These are phyloP conservation scores for Verticillium alfalfae DNA, from an alignment of 2,329 filamentous ascomycete species.

Conservation along the genomic window DNA sequence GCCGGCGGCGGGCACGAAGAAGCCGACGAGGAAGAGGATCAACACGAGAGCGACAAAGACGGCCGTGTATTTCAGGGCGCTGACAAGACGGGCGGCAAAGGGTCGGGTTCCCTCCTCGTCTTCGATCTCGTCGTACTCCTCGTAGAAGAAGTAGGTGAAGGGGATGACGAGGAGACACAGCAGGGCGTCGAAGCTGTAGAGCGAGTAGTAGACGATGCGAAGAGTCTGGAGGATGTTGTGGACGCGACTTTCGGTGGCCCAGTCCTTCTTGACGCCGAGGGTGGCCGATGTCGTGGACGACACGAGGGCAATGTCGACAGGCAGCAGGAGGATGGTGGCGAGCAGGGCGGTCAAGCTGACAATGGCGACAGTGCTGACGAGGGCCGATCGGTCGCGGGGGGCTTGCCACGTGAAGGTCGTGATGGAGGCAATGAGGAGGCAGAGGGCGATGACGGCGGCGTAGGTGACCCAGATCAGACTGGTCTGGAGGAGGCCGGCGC, in stretches of 20 bases:
- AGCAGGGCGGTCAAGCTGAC: slow-evolving; percentile 82
- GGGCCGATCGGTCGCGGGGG: slow-evolving; percentile 75
- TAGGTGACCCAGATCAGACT: slow-evolving; percentile 95
- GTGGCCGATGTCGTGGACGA: slow-evolving; percentile 77
- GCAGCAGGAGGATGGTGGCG: slow-evolving; percentile 85
- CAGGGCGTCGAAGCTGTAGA: slow-evolving; percentile 87
- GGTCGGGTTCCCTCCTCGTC: slow-evolving; percentile 68
- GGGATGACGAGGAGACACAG: slow-evolving; percentile 87
- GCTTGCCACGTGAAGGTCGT: slow-evolving; percentile 92
- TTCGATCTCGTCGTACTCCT: slow-evolving; percentile 92
- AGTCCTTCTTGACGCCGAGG: slow-evolving; percentile 82
- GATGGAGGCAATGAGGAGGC: slow-evolving; percentile 71
- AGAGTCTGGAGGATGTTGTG: slow-evolving; percentile 74
- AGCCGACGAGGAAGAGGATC: slow-evolving; percentile 83
- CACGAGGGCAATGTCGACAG: slow-evolving; percentile 91
- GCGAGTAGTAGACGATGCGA: slow-evolving; percentile 83
- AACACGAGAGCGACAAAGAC: slow-evolving; percentile 76
- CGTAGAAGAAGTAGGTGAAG: slow-evolving; percentile 97
- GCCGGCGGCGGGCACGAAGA: slow-evolving; percentile 82
- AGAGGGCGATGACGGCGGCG: slow-evolving; percentile 70
- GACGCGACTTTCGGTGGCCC: slow-evolving; percentile 81
- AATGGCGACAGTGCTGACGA: slow-evolving; percentile 80
- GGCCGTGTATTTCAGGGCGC: slow-evolving; percentile 86
- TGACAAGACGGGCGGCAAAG: slow-evolving; percentile 65
- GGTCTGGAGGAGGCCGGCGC: slow-evolving; percentile 67